Base-by-base conservation (phyloP, 108 stramenopile genomes). In the Nitzschia palea region DNA sequence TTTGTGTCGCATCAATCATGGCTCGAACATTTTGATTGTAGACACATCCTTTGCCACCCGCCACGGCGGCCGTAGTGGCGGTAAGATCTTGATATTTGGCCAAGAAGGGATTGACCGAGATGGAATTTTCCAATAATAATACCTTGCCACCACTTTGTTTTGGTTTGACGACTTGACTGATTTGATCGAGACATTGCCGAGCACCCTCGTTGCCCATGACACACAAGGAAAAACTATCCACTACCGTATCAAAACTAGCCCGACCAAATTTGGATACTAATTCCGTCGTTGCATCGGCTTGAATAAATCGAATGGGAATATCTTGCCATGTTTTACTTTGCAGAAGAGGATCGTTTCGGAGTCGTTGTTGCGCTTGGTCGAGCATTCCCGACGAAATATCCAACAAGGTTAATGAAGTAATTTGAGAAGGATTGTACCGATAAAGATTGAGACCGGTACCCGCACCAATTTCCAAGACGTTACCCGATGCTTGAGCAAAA, bases 21-120 rank as follows among this genome's bases (percentile, higher is more conserved):
- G 71, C 60, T 22, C 58, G 55, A 0, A 95, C 94, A 71, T 95
- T 68, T 76, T 91, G 90, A 72, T 95, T 91, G 82, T 91, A 91
- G 35, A 91, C 56, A 61, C 94, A 95, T 17, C 94, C 93, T 64
- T 90, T 91, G 8, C 94, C 94, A 37, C 94, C 94, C 10, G 78
- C 43, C n/a, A 71, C 64, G 18, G 90, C 88, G 2, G 90, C 90
- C 8, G 81, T 48, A 20, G 71, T 60, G 4, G 94, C 90, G 5
- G 94, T 95, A 3, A 74, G 12, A 65, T 95, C 94, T 63, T 91
- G 90, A 67, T 95, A 95, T 57, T 44, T 70, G 1, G 86, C 94
- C 29, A 95, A 64, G 4, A 86, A 40, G 2, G 85, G 72, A 63
- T 87, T 88, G 3, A 78, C 78, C 31, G 94, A 84, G 37, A 89